Evolutionary conservation across 2,329 filamentous ascomycete genomes (phyloP), one percentile per base, ranked within the genome.

Genomic region (Metarhizium humberi): DNA sequence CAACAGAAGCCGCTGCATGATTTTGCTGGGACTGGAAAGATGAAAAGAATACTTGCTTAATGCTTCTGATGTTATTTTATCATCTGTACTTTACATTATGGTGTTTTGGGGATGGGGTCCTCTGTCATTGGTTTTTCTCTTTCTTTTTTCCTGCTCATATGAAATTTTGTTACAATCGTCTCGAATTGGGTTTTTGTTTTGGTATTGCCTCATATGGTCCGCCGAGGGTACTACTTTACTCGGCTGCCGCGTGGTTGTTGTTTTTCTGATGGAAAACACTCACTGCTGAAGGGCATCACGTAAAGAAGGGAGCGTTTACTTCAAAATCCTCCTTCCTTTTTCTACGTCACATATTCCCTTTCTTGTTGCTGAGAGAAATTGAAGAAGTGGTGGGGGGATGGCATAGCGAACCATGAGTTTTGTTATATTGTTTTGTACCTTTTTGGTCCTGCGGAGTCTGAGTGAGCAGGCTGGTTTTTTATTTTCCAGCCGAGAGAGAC

Each of bases 41-140:
- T 30, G 51, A 53, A 51, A 51, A 42, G 16, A 42, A 20, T 29
- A 16, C 25, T 36, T 34, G 29, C 20, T 25, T 46, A n/a, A 51
- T 45, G 49, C 51, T 51, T 58, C 30, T 51, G 34, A 38, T 48
- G 16, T 52, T 46, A 48, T 49, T 40, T 58, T 53, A 54, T 45
- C 52, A 57, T 48, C 52, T 65, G 58, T 62, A 61, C 57, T 61
- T 59, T 60, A 63, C 50, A 53, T 58, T 16, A 52, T 49, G 55
- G 58, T 58, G 52, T 59, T 58, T 57, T 14, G 54, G 56, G 53
- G 50, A 56, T 52, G 52, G 47, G 49, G 43, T 8, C 49, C 46
- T 25, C 49, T 36, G 16, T 18, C 45, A 34, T n/a, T 51, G 18
- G 32, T 25, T 30, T 49, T 42, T 42, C 43, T 18, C 25, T 48